Base-by-base conservation (phyloP, 2,329 filamentous ascomycete species). In the Samsoniella hepiali region DNA sequence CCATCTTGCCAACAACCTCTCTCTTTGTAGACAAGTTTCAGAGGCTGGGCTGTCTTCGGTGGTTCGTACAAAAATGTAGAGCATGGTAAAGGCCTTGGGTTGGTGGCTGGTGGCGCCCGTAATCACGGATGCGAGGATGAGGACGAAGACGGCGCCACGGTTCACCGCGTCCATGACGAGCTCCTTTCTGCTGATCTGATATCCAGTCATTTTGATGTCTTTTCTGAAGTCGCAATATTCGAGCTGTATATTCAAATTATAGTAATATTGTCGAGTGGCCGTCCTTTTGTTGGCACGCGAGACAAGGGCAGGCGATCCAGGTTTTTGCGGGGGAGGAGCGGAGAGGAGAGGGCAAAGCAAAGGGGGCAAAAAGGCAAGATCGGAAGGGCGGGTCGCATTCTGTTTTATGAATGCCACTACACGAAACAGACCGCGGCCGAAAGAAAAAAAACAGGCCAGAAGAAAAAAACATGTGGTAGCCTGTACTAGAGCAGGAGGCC, bases 101-200 rank as follows among this genome's bases (percentile, higher is more conserved):
- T 55, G 17, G 50, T 62, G 59, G 42, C 59, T 62, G n/a, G 59
- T 56, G 36, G 59, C 59, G 32, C 59, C 59, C 3, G 59, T 62
- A 3, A 56, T 56, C 13, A 62, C 51, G 32, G 59, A 47, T 15
- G 3, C 59, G 51, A 62, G n/a, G 8, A 49, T 56, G 3, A 62
- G 50, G 7, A 62, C 50, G 8, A n/a, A 62, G 9, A 49, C 32
- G n/a, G n/a, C 50, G 50, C 31, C 42, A 7, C 59, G 59, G 59
- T 62, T 62, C 36, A 62, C 5, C n/a, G 50, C 59, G 42, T 62
- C 59, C 59, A 8, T 31, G 50, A 47, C 32, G 40, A 56, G 47
- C 59, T 62, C 59, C 51, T 40, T 56, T 31, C 42, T 55, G 15
- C 29, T 15, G 31, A 62, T 36, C 5, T 44, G 50, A 38, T 62